Evolutionary conservation across 2,329 filamentous ascomycete genomes (phyloP).

Genomic region (Trichoderma semiorbis): DNA sequence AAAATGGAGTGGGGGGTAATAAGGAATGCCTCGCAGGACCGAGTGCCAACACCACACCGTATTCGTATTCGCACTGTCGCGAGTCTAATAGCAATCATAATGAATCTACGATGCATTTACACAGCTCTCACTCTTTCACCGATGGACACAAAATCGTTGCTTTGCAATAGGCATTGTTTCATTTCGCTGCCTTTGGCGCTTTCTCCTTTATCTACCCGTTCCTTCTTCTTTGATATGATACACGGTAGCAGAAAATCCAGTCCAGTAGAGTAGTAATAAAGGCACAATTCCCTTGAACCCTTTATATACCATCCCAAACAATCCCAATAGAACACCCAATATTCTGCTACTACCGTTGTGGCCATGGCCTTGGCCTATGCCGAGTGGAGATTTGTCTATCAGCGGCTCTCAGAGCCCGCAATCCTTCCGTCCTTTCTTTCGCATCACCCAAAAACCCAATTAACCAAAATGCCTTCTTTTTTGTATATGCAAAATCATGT

Average conservation of each 20-base stretch:
- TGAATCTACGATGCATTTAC: not conserved
- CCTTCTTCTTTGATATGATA: conserved; percentile 21
- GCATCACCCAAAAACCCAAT: not conserved
- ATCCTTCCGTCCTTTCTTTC: conserved; percentile 15
- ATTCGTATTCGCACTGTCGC: not conserved
- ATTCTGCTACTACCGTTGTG: conserved; percentile 30
- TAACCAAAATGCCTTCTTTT: conserved; percentile 18
- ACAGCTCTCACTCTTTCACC: not conserved
- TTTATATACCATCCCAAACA: conserved; percentile 16
- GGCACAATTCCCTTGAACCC: conserved; percentile 19
- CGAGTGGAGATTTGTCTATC: conserved; percentile 52
- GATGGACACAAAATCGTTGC: not conserved
- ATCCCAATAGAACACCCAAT: conserved; percentile 9
- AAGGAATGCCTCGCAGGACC: not conserved
- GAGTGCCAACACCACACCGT: not conserved
- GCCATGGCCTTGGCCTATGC: conserved; percentile 32
- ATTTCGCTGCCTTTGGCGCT: conserved; percentile 11
- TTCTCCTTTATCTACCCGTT: conserved; percentile 1
- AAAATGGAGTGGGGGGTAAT: not conserved
- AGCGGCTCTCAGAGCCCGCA: conserved; percentile 23
- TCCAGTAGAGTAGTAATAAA: conserved; percentile 5
- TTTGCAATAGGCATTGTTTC: not conserved
- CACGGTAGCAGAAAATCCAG: conserved; percentile 30
- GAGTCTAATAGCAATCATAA: not conserved
- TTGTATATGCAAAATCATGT: conserved; percentile 26